Evolutionary conservation across 352 stramenopile species (phyloP).

Genomic region (Thalassiosira ordinaria): DNA sequence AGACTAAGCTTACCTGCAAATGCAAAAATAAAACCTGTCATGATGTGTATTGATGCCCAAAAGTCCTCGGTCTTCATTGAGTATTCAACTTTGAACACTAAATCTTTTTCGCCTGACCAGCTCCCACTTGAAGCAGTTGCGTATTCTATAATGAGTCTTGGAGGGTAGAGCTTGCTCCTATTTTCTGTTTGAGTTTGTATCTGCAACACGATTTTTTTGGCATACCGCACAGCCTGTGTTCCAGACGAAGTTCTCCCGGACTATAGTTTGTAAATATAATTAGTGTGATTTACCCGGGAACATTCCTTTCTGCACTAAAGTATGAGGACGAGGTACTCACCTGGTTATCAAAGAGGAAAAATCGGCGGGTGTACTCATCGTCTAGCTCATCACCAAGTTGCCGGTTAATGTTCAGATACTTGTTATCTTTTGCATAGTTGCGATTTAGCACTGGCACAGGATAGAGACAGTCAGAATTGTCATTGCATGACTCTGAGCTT

Average conservation of each 20-base stretch:
- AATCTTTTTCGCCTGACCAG: conserved; percentile 14
- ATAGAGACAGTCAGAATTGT: conserved; percentile 74
- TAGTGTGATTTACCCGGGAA: too few relatives aligned
- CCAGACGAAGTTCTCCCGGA: conserved; percentile 51
- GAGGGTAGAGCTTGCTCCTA: conserved; percentile 81
- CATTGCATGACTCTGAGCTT: conserved; percentile 69
- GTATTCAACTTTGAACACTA: conserved; percentile 90
- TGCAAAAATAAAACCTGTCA: conserved; percentile 83
- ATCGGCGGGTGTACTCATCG: conserved; percentile 90
- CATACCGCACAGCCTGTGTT: conserved; percentile 86
- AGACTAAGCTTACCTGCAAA: too few relatives aligned
- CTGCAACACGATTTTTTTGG: conserved; percentile 84
- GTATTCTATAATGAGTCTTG: conserved; percentile 88
- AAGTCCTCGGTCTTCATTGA: conserved; percentile 87
- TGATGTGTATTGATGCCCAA: conserved; percentile 87
- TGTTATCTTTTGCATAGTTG: conserved; percentile 87
- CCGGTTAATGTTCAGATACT: conserved; percentile 88
- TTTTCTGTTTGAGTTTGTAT: conserved; percentile 78
- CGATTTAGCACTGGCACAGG: conserved; percentile 90
- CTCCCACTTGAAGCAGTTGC: conserved; percentile 59
- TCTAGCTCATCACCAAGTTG: conserved; percentile 77
- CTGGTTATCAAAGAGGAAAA: conserved; percentile 91
- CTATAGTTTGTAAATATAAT: too few relatives aligned
- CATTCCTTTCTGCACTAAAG: too few relatives aligned
- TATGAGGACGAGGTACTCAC: too few relatives aligned